phyloP scores from a whole-genome alignment of 805 yeast species.

The Candida endomychidarum region DNA sequence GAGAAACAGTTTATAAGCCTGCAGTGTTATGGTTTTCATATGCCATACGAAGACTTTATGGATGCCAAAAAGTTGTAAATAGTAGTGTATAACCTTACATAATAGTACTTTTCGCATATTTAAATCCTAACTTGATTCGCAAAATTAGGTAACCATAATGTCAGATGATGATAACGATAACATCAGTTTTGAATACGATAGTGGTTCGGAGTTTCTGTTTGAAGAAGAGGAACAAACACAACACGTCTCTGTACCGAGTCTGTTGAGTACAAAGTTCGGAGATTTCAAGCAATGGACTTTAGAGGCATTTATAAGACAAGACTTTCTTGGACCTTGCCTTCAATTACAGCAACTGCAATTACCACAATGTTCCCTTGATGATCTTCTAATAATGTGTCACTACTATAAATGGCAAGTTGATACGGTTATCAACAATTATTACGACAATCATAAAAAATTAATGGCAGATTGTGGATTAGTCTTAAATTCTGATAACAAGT shows the following conservation, averaged over 20 bases:
- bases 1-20: too few species aligned
- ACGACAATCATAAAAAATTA: conserved; percentile 28
- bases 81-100: background rate
- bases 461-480: conserved; percentile 30
- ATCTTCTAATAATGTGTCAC: conserved; percentile 36
- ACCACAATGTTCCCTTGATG: conserved; percentile 30
- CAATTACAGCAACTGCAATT: conserved; percentile 24
- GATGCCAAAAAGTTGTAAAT: too few species aligned
- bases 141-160: too few species aligned
- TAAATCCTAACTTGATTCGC: too few species aligned
- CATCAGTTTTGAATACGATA: conserved; percentile 16
- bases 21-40: too few species aligned
- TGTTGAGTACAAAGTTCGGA: conserved; percentile 2
- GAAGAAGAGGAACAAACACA: conserved; percentile 16
- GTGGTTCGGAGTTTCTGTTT: conserved; percentile 17
- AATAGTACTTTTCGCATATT: background rate
- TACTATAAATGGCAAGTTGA: conserved; percentile 40
- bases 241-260: conserved; percentile 2
- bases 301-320: conserved; percentile 23
- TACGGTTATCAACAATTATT: conserved; percentile 36
- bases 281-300: conserved; percentile 26
- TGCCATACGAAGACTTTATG: too few species aligned
- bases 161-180: conserved; percentile 7
- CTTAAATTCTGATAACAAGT: conserved; percentile 7
- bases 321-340: conserved; percentile 23